Evolutionary conservation across 768 basidiomycete genomes (phyloP).

Genomic region (Tylopilus felleus): DNA sequence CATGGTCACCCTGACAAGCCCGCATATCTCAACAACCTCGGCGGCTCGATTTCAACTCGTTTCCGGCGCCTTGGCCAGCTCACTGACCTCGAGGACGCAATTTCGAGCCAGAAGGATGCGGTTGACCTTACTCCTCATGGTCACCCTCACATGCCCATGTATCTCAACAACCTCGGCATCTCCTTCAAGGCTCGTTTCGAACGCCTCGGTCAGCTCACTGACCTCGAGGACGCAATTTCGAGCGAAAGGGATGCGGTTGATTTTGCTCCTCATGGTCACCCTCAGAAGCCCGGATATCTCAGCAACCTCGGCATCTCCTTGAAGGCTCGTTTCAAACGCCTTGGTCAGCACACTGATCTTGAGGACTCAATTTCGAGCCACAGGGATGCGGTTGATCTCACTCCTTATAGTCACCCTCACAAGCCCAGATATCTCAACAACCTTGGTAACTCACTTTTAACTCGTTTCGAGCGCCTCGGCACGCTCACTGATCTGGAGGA

Average conservation of each 20-base stretch:
- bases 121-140: not conserved
- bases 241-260: too few relatives aligned
- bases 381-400: too few relatives aligned
- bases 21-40: not conserved
- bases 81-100: not conserved
- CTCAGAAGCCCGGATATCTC: too few relatives aligned
- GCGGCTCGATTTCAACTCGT: not conserved
- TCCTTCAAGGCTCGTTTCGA: not conserved
- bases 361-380: too few relatives aligned
- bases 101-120: not conserved
- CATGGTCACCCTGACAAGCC: not conserved
- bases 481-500: not conserved
- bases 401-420: too few relatives aligned
- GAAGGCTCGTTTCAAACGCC: too few relatives aligned
- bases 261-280: too few relatives aligned
- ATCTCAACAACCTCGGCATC: not conserved
- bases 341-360: too few relatives aligned
- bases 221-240: not conserved
- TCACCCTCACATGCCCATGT: not conserved
- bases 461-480: not conserved
- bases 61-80: not conserved
- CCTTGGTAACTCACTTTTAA: not conserved
- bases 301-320: too few relatives aligned
- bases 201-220: not conserved
- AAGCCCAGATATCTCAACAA: not conserved